These are phyloP conservation scores for Mollisia scopiformis DNA, from an alignment of 2,329 filamentous ascomycete genomes.

Conservation along the genomic window DNA sequence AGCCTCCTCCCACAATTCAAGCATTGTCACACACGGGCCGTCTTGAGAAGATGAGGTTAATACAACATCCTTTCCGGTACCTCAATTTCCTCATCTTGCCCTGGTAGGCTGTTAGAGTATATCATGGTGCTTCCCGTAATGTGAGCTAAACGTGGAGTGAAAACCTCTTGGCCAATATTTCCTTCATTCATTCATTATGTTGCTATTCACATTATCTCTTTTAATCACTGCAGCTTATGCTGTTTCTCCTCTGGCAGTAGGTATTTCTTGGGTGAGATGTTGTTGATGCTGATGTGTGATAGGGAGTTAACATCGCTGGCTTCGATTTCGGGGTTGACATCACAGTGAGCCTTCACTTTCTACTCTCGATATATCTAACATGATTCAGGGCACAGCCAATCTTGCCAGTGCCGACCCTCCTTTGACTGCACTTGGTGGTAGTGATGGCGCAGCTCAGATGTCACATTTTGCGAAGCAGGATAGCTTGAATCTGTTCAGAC, in stretches of 20 bases:
- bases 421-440: conserved; percentile 17
- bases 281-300: not conserved
- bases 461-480: conserved; percentile 46
- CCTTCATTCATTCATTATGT: conserved; percentile 13
- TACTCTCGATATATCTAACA: not conserved
- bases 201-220: conserved; percentile 11
- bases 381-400: conserved; percentile 19
- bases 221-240: conserved; percentile 11
- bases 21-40: conserved; percentile 11
- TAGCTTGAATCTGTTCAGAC: conserved; percentile 58
- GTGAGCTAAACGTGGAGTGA: not conserved
- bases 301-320: conserved; percentile 32
- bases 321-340: conserved; percentile 31
- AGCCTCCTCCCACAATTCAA: not conserved
- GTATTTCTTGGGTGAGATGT: not conserved
- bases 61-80: not conserved
- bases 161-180: not conserved
- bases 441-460: conserved; percentile 28
- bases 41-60: conserved; percentile 6
- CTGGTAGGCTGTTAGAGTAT: conserved; percentile 3
- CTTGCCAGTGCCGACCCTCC: conserved; percentile 21
- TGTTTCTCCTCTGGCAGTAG: conserved; percentile 21
- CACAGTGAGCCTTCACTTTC: conserved; percentile 7
- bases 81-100: not conserved
- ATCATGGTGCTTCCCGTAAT: not conserved